These are phyloP conservation scores for Salix brachista DNA, from an alignment of 345 rosid species.

Conservation along the genomic window DNA sequence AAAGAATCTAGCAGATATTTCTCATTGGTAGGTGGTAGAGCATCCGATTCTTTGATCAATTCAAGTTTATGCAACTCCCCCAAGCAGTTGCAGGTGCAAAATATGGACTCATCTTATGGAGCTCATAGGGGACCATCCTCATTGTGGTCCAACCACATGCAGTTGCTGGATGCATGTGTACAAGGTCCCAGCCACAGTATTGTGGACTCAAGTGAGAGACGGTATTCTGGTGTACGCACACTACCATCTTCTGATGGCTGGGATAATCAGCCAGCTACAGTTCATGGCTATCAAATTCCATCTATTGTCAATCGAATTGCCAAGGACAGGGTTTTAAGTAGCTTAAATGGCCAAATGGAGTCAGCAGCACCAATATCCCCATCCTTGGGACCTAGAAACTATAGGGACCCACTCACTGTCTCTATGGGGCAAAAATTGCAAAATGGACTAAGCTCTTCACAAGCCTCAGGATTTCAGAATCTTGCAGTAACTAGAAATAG, in stretches of 20 bases:
- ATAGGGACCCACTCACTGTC: constrained; percentile 47
- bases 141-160: constrained; percentile 51
- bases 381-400: constrained; percentile 47
- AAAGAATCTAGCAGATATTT: constrained; percentile 47
- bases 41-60: constrained; percentile 46
- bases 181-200: constrained; percentile 43
- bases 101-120: constrained; percentile 57
- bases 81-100: constrained; percentile 52
- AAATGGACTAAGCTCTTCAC: constrained; percentile 54
- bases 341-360: constrained; percentile 52
- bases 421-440: constrained; percentile 60
- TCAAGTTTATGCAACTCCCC: constrained; percentile 53
- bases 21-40: constrained; percentile 50
- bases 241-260: constrained; percentile 56
- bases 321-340: constrained; percentile 45
- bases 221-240: constrained; percentile 64
- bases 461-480: constrained; percentile 58
- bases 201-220: constrained; percentile 58
- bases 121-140: constrained; percentile 53
- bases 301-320: constrained; percentile 51
- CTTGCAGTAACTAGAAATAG: constrained; percentile 49
- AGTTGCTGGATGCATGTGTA: constrained; percentile 47
- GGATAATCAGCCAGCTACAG: constrained; percentile 55
- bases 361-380: constrained; percentile 45
- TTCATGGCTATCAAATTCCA: constrained; percentile 70